phyloP scores from a whole-genome alignment of 768 basidiomycete species.

The Lactarius deliciosus region DNA sequence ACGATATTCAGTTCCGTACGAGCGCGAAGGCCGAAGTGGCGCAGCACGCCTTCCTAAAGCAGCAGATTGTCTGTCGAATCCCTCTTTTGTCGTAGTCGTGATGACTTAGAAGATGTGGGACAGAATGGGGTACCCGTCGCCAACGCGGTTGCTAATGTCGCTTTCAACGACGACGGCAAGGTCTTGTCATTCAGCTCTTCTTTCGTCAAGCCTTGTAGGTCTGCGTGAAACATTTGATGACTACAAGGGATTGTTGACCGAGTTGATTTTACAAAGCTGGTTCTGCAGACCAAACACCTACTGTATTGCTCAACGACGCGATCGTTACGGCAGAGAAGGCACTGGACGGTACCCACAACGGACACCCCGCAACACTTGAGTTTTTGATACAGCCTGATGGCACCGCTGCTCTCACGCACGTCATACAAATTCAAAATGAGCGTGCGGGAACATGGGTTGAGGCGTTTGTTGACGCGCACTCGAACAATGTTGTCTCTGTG shows the following conservation, averaged over 20 bases:
- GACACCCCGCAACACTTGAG: slow-evolving; percentile 41
- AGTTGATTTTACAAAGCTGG: slow-evolving; percentile 11
- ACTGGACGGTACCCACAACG: slow-evolving; percentile 44
- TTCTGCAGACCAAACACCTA: slow-evolving; percentile 38
- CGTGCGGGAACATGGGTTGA: slow-evolving; percentile 51
- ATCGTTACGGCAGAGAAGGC: slow-evolving; percentile 41
- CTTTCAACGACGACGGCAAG: slow-evolving; percentile 43
- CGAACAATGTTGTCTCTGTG: slow-evolving; percentile 51
- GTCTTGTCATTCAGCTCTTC: slow-evolving; percentile 47
- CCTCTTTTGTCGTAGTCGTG: neutral
- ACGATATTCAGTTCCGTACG: slow-evolving; percentile 28
- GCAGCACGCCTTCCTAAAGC: slow-evolving; percentile 31
- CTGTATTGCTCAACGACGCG: slow-evolving; percentile 38
- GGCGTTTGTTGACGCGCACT: slow-evolving; percentile 57
- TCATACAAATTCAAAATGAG: slow-evolving; percentile 45
- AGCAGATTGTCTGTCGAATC: slow-evolving; percentile 29
- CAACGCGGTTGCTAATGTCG: slow-evolving; percentile 47
- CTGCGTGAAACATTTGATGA: neutral
- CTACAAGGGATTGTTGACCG: neutral
- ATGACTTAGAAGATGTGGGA: neutral
- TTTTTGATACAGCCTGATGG: slow-evolving; percentile 44
- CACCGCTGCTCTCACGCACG: slow-evolving; percentile 41
- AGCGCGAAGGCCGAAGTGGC: slow-evolving; percentile 27
- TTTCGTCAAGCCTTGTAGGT: slow-evolving; percentile 46
- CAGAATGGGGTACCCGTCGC: slow-evolving; percentile 39